Conservation (phyloP, 768 basidiomycete species). For the Rhizopogon vulgaris region DNA sequence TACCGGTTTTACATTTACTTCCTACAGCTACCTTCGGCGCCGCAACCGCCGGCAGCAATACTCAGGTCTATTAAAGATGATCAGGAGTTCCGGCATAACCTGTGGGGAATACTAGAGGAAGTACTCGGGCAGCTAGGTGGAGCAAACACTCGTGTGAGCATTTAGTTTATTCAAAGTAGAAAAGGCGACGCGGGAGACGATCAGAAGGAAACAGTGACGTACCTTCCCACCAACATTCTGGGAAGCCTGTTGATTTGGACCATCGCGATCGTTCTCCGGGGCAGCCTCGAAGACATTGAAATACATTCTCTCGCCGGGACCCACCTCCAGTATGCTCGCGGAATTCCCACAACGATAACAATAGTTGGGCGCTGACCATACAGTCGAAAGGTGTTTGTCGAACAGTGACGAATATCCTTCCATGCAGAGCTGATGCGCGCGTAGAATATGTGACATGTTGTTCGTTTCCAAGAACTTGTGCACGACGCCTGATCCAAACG, state of each 20-base stretch:
- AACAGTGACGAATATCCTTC: slow-evolving; percentile 98
- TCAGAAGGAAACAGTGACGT: slow-evolving; percentile 6
- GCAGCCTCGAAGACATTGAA: slow-evolving; percentile 99
- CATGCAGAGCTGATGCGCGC: slow-evolving; percentile 99
- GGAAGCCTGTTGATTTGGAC: slow-evolving; percentile 71
- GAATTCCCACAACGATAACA: slow-evolving; percentile 98
- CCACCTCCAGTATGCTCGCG: slow-evolving; percentile 93
- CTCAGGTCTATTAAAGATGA: slow-evolving; percentile 4
- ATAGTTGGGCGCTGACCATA: slow-evolving; percentile 99
- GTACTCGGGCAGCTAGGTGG: slow-evolving; percentile 68
- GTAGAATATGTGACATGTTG: slow-evolving; percentile 93
- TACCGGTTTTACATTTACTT: slow-evolving; percentile 5
- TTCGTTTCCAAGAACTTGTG: slow-evolving; percentile 96
- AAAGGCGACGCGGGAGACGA: not conserved
- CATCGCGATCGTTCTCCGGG: slow-evolving; percentile 94
- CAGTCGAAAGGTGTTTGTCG: slow-evolving; percentile 91
- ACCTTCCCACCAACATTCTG: slow-evolving; percentile 74
- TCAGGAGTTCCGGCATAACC: not conserved
- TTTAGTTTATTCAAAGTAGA: not conserved
- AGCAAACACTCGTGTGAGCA: slow-evolving; percentile 1
- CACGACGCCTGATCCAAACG: slow-evolving; percentile 96
- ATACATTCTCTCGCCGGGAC: slow-evolving; percentile 79
- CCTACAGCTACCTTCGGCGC: slow-evolving; percentile 6
- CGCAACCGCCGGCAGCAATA: slow-evolving; percentile 3
- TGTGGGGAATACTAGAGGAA: slow-evolving; percentile 40